These are phyloP conservation scores for Hypoxylon sp. DNA, from an alignment of 2,329 filamentous ascomycete species.

Conservation along the genomic window DNA sequence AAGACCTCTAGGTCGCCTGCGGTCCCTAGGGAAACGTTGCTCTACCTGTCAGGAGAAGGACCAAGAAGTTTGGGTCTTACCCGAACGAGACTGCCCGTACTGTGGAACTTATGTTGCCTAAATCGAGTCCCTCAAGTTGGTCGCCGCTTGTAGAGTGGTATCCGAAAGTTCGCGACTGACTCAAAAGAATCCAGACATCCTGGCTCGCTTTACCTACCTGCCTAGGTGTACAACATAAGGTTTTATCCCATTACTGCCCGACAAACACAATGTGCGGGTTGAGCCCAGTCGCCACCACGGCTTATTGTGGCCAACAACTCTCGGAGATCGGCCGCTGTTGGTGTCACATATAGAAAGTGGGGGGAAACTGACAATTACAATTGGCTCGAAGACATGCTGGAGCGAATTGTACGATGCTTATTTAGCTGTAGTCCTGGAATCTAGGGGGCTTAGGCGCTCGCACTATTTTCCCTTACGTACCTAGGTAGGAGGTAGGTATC, in stretches of 20 bases:
- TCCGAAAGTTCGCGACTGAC: conserved; percentile 25
- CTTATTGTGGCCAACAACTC: not conserved
- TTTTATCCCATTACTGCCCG: no score
- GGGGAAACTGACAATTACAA: not conserved
- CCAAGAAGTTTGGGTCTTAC: conserved; percentile 42
- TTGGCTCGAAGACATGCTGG: not conserved
- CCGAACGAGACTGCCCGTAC: conserved; percentile 42
- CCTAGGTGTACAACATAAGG: no score
- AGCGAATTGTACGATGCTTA: no score
- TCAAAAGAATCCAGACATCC: conserved; percentile 2
- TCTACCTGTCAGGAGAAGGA: conserved; percentile 42
- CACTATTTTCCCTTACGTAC: not conserved
- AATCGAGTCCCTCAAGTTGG: conserved; percentile 25
- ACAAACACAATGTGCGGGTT: no score
- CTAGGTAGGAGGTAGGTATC: not conserved
- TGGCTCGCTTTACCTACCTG: no score
- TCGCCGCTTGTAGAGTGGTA: conserved; percentile 16
- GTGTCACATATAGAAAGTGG: no score
- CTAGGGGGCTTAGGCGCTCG: not conserved
- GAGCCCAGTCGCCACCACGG: no score
- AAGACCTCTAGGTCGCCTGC: conserved; percentile 61
- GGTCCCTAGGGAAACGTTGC: conserved; percentile 53
- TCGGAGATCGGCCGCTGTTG: not conserved
- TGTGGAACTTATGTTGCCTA: conserved; percentile 44
- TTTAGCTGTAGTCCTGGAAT: no score